These are phyloP conservation scores for Clitocybe nebularis DNA, from an alignment of 1,284 basidiomycete genomes.

Conservation along the genomic window DNA sequence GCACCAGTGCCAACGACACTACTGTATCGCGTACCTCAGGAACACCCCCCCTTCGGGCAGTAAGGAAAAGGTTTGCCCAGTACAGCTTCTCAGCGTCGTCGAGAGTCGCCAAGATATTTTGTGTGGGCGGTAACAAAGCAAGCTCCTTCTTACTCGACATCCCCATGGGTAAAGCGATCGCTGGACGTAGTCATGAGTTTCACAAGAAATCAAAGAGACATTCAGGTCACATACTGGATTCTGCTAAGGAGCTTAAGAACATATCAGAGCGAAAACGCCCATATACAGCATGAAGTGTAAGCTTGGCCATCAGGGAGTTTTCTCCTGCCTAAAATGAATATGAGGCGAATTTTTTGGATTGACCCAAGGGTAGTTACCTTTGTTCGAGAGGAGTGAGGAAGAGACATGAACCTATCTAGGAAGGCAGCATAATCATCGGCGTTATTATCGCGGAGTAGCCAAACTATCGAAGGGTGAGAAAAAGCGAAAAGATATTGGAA, in stretches of 20 bases:
- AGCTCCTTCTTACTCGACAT: slow-evolving; percentile 47
- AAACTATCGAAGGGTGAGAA: slow-evolving; percentile 45
- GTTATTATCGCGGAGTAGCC: slow-evolving; percentile 63
- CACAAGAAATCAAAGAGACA: background rate
- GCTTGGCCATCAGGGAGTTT: slow-evolving; percentile 65
- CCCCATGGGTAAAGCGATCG: slow-evolving; percentile 82
- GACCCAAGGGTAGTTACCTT: slow-evolving; percentile 40
- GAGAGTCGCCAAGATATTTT: slow-evolving; percentile 62
- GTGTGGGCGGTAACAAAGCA: slow-evolving; percentile 40
- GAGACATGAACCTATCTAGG: slow-evolving; percentile 52
- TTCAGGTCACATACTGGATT: slow-evolving; percentile 64
- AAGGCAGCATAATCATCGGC: slow-evolving; percentile 54
- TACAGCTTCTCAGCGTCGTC: slow-evolving; percentile 68
- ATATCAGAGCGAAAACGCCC: slow-evolving; percentile 78
- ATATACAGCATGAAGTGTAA: slow-evolving; percentile 74
- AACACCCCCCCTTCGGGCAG: slow-evolving; percentile 57
- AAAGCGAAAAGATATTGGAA: slow-evolving; percentile 1
- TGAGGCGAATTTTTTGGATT: background rate
- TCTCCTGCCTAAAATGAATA: slow-evolving; percentile 56
- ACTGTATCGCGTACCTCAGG: slow-evolving; percentile 71
- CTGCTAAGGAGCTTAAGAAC: slow-evolving; percentile 81
- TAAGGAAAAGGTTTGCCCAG: slow-evolving; percentile 60
- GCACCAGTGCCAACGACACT: slow-evolving; percentile 66
- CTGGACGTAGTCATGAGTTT: slow-evolving; percentile 33
- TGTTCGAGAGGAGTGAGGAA: slow-evolving; percentile 54